Evolutionary conservation across 768 basidiomycete genomes (phyloP).

Genomic region (Naganishia vaughanmartiniae): DNA sequence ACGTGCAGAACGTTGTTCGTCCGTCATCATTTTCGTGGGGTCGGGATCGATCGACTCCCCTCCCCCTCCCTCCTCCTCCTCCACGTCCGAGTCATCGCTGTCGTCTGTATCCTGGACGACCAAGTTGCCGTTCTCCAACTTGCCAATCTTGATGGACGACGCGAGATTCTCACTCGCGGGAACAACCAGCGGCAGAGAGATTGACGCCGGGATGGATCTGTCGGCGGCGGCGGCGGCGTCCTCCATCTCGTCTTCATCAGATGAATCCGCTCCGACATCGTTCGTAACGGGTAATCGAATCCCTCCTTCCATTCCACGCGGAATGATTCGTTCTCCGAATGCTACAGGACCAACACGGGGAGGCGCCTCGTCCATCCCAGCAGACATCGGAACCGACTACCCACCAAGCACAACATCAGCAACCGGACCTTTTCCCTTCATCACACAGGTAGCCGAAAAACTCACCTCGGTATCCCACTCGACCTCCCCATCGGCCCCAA

Average conservation of each 20-base stretch:
- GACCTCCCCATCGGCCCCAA: constrained; percentile 24
- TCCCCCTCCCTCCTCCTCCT: background rate
- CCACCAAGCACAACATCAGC: background rate
- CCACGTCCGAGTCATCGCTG: constrained; percentile 16
- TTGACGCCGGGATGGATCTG: constrained; percentile 21
- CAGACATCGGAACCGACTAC: constrained; percentile 22
- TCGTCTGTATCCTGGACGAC: constrained; percentile 30
- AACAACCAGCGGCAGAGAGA: constrained; percentile 26
- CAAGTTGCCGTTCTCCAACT: constrained; percentile 32
- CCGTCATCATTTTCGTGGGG: background rate
- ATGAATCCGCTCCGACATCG: constrained; percentile 6
- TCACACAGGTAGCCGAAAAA: background rate
- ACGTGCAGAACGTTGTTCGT: background rate
- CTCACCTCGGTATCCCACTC: constrained; percentile 30
- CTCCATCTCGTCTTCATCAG: constrained; percentile 5
- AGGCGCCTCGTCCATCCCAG: constrained; percentile 21
- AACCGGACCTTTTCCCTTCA: background rate
- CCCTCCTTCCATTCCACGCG: constrained; percentile 5
- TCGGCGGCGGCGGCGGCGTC: no score
- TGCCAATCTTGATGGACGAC: constrained; percentile 29
- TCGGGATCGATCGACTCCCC: background rate
- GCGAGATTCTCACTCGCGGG: constrained; percentile 22
- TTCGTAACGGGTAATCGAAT: background rate
- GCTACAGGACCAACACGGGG: constrained; percentile 10
- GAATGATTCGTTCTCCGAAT: constrained; percentile 30